Conservation (phyloP, 2,329 filamentous ascomycete genomes). For the Aspergillus tamarii region DNA sequence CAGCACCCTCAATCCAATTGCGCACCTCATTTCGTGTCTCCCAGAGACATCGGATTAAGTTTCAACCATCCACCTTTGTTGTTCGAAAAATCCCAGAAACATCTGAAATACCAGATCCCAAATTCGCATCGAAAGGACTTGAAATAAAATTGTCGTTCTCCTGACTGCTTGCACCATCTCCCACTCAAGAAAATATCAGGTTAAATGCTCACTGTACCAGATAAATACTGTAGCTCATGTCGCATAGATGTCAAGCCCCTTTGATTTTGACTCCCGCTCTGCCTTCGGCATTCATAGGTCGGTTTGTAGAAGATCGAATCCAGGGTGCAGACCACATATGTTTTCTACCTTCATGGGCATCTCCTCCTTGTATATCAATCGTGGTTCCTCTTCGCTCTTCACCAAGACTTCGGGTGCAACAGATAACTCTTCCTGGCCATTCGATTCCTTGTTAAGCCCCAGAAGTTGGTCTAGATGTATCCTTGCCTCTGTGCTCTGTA, state of each 20-base stretch:
- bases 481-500: neutral
- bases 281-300: neutral
- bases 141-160: neutral
- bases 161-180: neutral
- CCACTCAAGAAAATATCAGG: neutral
- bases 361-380: neutral
- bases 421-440: neutral
- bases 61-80: neutral
- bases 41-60: neutral
- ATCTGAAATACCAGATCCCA: neutral
- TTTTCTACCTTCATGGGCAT: neutral
- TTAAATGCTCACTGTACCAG: neutral
- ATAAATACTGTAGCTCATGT: no score
- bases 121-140: neutral
- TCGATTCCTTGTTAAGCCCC: neutral
- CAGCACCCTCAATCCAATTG: neutral
- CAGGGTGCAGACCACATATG: neutral
- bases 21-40: neutral
- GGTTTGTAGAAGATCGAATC: neutral
- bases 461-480: neutral
- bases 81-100: neutral
- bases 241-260: neutral
- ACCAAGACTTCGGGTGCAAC: neutral
- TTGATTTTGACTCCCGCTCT: no score
- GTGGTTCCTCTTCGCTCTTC: neutral